Conservation (phyloP, 176 grass and related monocot species). For the Themeda triandra region DNA sequence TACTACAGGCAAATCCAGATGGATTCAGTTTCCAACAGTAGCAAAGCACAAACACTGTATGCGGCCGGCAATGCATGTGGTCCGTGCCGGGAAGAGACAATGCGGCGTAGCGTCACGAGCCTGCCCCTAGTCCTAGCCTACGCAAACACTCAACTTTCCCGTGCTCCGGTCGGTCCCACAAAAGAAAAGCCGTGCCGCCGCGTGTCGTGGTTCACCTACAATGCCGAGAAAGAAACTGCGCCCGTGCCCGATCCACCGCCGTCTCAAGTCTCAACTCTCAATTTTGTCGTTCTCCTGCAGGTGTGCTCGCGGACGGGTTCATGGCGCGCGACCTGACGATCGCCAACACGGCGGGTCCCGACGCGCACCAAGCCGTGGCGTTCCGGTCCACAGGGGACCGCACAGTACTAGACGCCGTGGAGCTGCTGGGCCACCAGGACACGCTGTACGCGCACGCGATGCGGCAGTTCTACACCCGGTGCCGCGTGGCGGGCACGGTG, state of each 20-base stretch:
- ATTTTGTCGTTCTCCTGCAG: too few relatives aligned
- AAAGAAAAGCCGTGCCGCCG: not conserved
- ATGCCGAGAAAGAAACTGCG: not conserved
- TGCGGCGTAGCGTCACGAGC: constrained; percentile 10
- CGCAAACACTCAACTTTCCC: constrained; percentile 8
- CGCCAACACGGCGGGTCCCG: constrained; percentile 84
- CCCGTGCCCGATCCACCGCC: not conserved
- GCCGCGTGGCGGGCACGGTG: constrained; percentile 87
- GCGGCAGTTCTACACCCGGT: constrained; percentile 82
- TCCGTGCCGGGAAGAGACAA: constrained; percentile 5
- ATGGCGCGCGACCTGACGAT: constrained; percentile 92
- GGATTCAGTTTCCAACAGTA: not conserved
- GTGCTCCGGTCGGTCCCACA: constrained; percentile 6
- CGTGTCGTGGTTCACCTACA: not conserved
- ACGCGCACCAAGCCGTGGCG: constrained; percentile 93
- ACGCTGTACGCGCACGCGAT: constrained; percentile 84
- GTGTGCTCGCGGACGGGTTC: constrained; percentile 69
- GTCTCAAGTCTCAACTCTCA: too few relatives aligned
- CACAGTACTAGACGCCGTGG: constrained; percentile 71
- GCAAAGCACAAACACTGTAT: not conserved
- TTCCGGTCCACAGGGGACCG: constrained; percentile 82
- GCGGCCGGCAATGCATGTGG: not conserved
- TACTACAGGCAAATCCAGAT: not conserved
- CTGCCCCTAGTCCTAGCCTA: not conserved
- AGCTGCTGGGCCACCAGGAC: constrained; percentile 88